Evolutionary conservation across 2,329 filamentous ascomycete species (phyloP), one percentile per base, ranked within the genome.

Genomic region (Ceratocystis diversiconidia): DNA sequence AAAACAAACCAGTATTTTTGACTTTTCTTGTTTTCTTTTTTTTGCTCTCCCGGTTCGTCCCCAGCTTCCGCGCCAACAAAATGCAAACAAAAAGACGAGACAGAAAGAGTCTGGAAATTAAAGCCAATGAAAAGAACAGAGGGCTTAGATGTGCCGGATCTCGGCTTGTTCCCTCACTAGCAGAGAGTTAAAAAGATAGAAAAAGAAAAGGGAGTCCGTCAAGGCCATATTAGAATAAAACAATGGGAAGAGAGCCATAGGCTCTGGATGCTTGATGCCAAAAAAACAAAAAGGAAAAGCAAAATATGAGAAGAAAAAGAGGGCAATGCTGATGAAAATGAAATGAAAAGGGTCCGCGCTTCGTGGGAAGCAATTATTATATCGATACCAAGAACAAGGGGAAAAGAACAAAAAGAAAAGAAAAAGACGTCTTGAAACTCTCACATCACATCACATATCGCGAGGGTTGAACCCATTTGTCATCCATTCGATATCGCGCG

Each of bases 401-500:
- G 32, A 17, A 22, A 25, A 25, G 25, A 55, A 19, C n/a, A 25
- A 19, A 48, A 30, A 32, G 15, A 62, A 62, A 30, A 8, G n/a
- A 5, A 30, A 32, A 65, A 43, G 44, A 15, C 59, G 22, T n/a
- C 15, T 30, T 62, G 19, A 25, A 60, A n/a, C 25, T 12, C 25
- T 5, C 30, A 15, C 17, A 43, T 17, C 25, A 22, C 8, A 12
- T 41, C 36, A 61, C 32, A 43, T 19, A 19, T 32, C 36, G 32
- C 73, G 75, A 32, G 70, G 73, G 62, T 74, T 74, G 68, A 83
- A 80, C 28, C 76, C 73, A 41, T 78, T 76, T 10, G 77, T 78
- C 71, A 83, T 79, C 79, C 80, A 82, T 64, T 78, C 75, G 68
- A 82, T 73, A 25, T 55, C 22, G 12, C 50, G 50, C 8, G 50